A percentile compares a stretch with the other conserved stretches of the same genome.
Evolutionary conservation across 164 flowering plant species (phyloP).

Genomic region (Houttuynia cordata): DNA sequence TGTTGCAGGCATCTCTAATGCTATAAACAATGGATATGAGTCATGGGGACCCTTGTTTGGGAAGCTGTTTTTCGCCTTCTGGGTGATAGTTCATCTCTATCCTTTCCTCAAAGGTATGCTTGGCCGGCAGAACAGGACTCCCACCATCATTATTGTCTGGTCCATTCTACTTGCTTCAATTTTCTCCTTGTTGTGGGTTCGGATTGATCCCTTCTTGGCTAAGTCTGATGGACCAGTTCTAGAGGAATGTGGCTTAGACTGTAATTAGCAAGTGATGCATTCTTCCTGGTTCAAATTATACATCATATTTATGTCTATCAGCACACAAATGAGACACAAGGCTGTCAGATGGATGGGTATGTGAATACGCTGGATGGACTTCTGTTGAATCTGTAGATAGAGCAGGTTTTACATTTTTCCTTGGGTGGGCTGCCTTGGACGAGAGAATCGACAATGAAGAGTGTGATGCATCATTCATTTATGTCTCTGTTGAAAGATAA

Average conservation of each 20-base stretch:
- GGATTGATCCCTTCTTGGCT: slow-evolving; percentile 52
- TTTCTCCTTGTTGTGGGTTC: slow-evolving; percentile 59
- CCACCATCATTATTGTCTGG: slow-evolving; percentile 56
- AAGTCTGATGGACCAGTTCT: slow-evolving; percentile 33
- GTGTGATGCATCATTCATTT: slow-evolving; percentile 10
- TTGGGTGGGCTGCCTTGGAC: slow-evolving; percentile 4
- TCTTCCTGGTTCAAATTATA: neutral
- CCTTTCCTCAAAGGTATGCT: slow-evolving; percentile 62
- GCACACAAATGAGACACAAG: neutral
- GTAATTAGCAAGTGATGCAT: slow-evolving; percentile 20
- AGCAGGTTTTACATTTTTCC: slow-evolving; percentile 16
- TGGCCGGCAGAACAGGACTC: slow-evolving; percentile 50
- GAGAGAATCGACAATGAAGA: slow-evolving; percentile 6
- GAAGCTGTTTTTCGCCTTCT: slow-evolving; percentile 51
- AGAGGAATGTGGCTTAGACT: slow-evolving; percentile 50
- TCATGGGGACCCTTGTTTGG: slow-evolving; percentile 67
- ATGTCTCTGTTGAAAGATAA: slow-evolving; percentile 10
- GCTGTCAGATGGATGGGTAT: slow-evolving; percentile 2
- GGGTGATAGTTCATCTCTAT: slow-evolving; percentile 59
- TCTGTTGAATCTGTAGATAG: slow-evolving; percentile 23
- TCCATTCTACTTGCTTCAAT: slow-evolving; percentile 54
- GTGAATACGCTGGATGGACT: slow-evolving; percentile 12
- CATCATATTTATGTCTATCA: neutral
- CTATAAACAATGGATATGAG: slow-evolving; percentile 55
- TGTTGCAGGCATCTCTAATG: slow-evolving; percentile 55